phyloP scores from a whole-genome alignment of 345 rosid species.

The Populus alba region DNA sequence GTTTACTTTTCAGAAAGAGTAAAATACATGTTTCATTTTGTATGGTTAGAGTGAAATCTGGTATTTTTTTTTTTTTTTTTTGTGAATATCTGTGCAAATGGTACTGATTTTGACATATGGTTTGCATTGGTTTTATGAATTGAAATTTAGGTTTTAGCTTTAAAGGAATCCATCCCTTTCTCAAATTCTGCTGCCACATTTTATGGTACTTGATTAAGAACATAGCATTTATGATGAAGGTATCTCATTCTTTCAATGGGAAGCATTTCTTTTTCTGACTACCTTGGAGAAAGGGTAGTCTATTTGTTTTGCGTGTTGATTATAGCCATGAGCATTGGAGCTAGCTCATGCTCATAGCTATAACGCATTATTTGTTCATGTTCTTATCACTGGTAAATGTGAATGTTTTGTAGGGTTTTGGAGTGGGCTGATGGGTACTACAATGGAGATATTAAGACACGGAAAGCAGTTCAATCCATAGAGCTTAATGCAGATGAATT shows the following conservation, averaged over 20 bases:
- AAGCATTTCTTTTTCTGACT: not conserved
- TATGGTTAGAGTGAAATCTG: not conserved
- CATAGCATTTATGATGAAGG: not conserved
- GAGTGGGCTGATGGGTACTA: conserved; percentile 95
- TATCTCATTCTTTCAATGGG: not conserved
- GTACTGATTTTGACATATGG: not conserved
- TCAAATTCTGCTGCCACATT: not conserved
- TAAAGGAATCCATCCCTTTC: not conserved
- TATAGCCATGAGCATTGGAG: not conserved
- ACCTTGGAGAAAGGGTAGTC: not conserved
- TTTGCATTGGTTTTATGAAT: not conserved
- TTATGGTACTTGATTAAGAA: not conserved
- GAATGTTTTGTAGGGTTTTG: conserved; percentile 47
- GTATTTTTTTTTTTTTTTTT: not conserved
- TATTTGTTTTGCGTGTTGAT: not conserved
- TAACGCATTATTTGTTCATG: not conserved
- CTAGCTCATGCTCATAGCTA: not conserved
- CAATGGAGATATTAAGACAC: conserved; percentile 95
- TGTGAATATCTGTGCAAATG: not conserved
- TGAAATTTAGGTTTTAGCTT: not conserved
- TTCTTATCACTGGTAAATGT: conserved; percentile 1
- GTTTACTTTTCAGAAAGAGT: not conserved
- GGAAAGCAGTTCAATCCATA: conserved; percentile 75
- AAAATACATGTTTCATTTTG: not conserved
- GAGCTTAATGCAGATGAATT: conserved; percentile 63